Evolutionary conservation across 345 rosid genomes (phyloP).

Genomic region (Combretum micranthum): DNA sequence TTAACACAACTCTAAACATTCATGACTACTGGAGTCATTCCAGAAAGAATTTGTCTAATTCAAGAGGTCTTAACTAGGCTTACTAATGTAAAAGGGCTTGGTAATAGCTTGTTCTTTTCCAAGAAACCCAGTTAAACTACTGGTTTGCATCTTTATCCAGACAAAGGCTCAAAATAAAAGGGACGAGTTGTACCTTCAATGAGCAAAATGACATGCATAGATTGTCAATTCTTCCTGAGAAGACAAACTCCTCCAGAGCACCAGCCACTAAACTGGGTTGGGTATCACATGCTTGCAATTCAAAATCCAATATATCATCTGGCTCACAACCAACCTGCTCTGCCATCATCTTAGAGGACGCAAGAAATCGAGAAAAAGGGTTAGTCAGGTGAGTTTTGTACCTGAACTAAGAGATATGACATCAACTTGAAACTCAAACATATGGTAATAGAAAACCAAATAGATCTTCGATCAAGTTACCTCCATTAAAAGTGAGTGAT

Average conservation of each 20-base stretch:
- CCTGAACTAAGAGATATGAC: background rate
- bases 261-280: slow-evolving; percentile 85
- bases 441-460: background rate
- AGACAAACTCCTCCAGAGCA: slow-evolving; percentile 81
- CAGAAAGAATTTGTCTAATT: no score
- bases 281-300: slow-evolving; percentile 95
- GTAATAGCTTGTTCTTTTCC: background rate
- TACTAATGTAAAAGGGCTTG: no score
- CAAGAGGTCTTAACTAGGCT: no score
- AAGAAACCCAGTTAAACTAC: slow-evolving; percentile 1
- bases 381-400: background rate
- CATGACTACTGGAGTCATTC: no score
- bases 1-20: no score
- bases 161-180: background rate
- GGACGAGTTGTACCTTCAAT: slow-evolving; percentile 44
- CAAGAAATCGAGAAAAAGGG: slow-evolving; percentile 7
- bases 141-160: no score
- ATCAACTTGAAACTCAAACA: background rate
- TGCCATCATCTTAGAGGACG: slow-evolving; percentile 45
- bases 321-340: slow-evolving; percentile 51
- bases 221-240: slow-evolving; percentile 95
- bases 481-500: slow-evolving; percentile 69
- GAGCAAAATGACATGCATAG: slow-evolving; percentile 98
- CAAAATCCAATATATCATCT: slow-evolving; percentile 82
- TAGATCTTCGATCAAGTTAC: slow-evolving; percentile 21